A percentile compares a stretch with the other conserved stretches of the same genome.
phyloP scores from a whole-genome alignment of 371 early-diverging fungal genomes.

The Blakeslea trispora region DNA sequence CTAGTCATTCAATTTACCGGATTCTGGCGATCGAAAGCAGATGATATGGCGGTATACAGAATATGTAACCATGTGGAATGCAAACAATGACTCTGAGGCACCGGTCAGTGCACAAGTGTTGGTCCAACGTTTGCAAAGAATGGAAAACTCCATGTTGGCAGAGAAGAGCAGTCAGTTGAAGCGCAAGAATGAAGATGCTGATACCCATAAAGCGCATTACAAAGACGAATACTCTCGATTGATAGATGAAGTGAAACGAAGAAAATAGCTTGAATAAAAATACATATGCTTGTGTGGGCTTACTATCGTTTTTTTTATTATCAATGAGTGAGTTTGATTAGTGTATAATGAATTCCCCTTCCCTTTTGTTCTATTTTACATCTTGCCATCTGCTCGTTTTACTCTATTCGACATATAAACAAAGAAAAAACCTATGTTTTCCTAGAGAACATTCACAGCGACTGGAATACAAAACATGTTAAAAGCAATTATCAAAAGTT shows the following conservation, averaged over 20 bases:
- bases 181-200: conserved; percentile 12
- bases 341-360: too few relatives aligned
- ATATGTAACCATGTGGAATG: conserved; percentile 25
- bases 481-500: too few relatives aligned
- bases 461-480: too few relatives aligned
- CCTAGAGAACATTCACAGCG: too few relatives aligned
- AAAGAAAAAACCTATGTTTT: too few relatives aligned
- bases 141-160: conserved; percentile 5
- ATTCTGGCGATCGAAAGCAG: conserved; percentile 21
- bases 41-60: conserved; percentile 31
- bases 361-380: too few relatives aligned
- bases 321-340: too few relatives aligned
- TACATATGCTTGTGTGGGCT: too few relatives aligned
- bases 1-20: conserved; percentile 21
- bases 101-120: conserved; percentile 20
- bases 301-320: too few relatives aligned
- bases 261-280: conserved; percentile 1
- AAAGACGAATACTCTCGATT: not conserved
- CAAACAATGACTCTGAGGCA: conserved; percentile 23
- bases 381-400: too few relatives aligned
- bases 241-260: not conserved
- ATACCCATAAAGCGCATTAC: conserved; percentile 8
- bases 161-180: conserved; percentile 13
- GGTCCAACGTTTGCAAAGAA: conserved; percentile 12
- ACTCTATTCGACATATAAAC: too few relatives aligned